phyloP scores from a whole-genome alignment of 2,329 filamentous ascomycete genomes.

The Stemphylium vesicarium region DNA sequence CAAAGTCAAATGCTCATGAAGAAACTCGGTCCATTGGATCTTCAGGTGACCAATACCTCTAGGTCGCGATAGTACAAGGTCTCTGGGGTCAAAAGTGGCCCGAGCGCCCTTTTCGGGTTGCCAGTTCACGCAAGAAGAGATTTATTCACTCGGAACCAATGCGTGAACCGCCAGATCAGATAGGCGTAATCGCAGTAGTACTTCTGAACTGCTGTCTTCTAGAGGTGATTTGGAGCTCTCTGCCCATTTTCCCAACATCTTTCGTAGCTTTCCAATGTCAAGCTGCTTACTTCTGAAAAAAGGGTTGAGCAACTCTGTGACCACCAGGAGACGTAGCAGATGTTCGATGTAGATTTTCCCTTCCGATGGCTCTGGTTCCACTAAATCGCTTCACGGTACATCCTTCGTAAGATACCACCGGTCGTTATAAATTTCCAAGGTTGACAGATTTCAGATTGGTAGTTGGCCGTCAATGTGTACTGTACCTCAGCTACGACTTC shows the following conservation, averaged over 20 bases:
- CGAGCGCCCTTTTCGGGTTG: too few species aligned
- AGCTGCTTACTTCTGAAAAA: neutral
- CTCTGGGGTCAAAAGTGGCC: neutral
- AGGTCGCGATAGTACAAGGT: neutral
- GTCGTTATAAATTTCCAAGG: neutral
- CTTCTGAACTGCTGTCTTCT: neutral
- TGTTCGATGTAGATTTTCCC: neutral
- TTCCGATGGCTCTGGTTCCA: neutral
- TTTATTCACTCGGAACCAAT: neutral
- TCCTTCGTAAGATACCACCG: neutral
- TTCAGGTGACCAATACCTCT: neutral
- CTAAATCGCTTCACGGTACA: neutral
- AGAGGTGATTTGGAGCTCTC: too few species aligned
- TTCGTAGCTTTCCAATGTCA: neutral
- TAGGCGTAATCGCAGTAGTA: neutral
- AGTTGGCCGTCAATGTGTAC: neutral
- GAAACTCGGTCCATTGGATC: neutral
- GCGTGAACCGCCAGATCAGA: neutral
- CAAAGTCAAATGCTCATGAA: neutral
- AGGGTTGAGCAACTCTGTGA: neutral
- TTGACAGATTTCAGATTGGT: neutral
- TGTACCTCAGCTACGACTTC: neutral
- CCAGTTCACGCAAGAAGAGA: too few species aligned
- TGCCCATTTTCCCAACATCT: too few species aligned
- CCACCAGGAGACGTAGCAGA: neutral